Evolutionary conservation across 768 basidiomycete genomes (phyloP), one percentile per base, ranked within the genome.

Genomic region (Rhizopogon vesiculosus): DNA sequence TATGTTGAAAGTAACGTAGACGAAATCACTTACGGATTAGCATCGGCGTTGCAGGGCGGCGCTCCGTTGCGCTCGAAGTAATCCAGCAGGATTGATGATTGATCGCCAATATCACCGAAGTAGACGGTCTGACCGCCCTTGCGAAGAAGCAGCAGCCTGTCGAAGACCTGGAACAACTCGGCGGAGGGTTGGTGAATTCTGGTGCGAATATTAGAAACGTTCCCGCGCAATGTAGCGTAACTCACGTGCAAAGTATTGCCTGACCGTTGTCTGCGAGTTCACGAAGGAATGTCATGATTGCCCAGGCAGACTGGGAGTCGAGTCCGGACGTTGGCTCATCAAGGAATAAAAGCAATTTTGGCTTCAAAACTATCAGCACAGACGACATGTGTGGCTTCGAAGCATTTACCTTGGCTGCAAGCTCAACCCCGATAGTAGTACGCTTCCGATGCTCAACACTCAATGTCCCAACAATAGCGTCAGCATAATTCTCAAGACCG

Each of bases 51-150:
- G 46, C 66, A 67, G 13, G 5, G 38, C 43, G 55, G 19, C 0
- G 66, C 68, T 3, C 63, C 66, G n/a, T 65, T 60, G 29, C 51
- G 55, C 41, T 67, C 42, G 25, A 68, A 68, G 31, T 68, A 69
- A 7, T 54, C 45, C 28, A 65, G 58, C 51, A 68, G 42, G 1
- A 50, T 58, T 39, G 42, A 58, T 0, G 68, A 69, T 50, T 18
- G 55, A 53, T 66, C 58, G 0, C 67, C 66, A 3, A 68, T 58
- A 39, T 71, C 69, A 8, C 87, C 87, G 59, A 87, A 87, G 69
- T 87, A 91, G 7, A 86, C 86, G 3, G 78, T 85, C 61, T 87
- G 71, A 46, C 83, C 83, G n/a, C 83, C 82, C 22, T 72, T 70
- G 22, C 76, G 74, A 7, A 83, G 71, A 18, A 81, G 67, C 8